Conservation (phyloP, 2,329 filamentous ascomycete species). For the Hymenoscyphus albidus region DNA sequence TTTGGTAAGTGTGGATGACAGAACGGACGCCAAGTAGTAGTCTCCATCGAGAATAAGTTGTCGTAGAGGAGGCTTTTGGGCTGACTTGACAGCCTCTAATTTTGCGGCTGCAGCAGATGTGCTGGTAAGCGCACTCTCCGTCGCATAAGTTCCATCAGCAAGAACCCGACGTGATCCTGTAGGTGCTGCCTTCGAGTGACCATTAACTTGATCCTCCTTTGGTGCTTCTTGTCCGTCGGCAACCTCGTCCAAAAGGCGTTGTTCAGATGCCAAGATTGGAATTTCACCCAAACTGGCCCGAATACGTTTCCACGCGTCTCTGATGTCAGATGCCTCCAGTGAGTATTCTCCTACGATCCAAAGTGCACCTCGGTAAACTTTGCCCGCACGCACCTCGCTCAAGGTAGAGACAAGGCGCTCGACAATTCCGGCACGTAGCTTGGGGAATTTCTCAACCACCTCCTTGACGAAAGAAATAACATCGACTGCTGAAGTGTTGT, state of each 20-base stretch:
- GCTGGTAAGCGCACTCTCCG: constrained; percentile 92
- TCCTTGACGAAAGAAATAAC: constrained; percentile 99
- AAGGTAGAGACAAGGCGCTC: constrained; percentile 85
- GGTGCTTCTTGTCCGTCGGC: constrained; percentile 63
- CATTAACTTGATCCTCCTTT: constrained; percentile 65
- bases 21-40: constrained; percentile 90
- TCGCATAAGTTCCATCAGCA: constrained; percentile 95
- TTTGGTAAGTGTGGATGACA: constrained; percentile 95
- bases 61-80: constrained; percentile 89
- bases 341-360: constrained; percentile 99
- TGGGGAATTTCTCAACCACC: constrained; percentile 96
- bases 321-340: constrained; percentile 86
- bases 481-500: constrained; percentile 93
- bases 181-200: constrained; percentile 72
- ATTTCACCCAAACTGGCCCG: constrained; percentile 92
- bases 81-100: constrained; percentile 93
- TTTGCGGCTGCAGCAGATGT: constrained; percentile 85
- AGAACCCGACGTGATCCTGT: constrained; percentile 87
- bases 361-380: constrained; percentile 92
- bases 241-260: constrained; percentile 82
- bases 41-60: constrained; percentile 96
- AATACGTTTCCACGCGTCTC: constrained; percentile 95
- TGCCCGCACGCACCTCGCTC: constrained; percentile 89
- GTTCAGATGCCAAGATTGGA: constrained; percentile 91
- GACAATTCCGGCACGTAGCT: constrained; percentile 81